Base-by-base conservation (phyloP, 1,139 yeast genomes). In the Saccharomyces hybrid region DNA sequence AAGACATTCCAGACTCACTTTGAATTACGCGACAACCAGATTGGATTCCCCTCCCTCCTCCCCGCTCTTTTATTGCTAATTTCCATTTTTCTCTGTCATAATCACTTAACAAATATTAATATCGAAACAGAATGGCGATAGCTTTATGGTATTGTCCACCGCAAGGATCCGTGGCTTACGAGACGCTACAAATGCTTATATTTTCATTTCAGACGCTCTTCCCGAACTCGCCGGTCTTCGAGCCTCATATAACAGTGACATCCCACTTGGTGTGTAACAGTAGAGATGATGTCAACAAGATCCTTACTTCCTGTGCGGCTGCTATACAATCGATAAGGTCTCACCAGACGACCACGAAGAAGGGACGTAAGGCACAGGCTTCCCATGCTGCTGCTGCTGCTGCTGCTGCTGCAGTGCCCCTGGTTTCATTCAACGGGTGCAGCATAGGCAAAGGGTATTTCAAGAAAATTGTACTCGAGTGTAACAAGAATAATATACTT, bases 121-220 rank as follows among this genome's bases (percentile, higher is more conserved):
- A 51, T 41, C 9, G 38, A 47, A 7, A 44, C 8, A 48, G 14
- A 26, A 67, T 67, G 71, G 61, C 66, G 9, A 67, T 83, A 53
- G 82, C 95, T 55, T 74, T 88, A 55, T 88, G 96, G 95, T 80
- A 85, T 50, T 82, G 85, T 69, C 96, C 96, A 3, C 79, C 75
- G 55, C 75, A 75, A 27, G 79, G 78, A 52, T 72, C 84, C 2
- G 77, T 77, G 47, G 71, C 83, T 23, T 69, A 79, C 62, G 88
- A 84, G 56, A 81, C 83, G 52, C 68, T 87, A 48, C 71, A 74
- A 31, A 80, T 86, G 26, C 73, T 86, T 47, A 84, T 85, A 72
- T 73, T 79, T 27, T 84, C 91, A 7, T 69, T 88, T 48, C 79
- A 79, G 54, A 85, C 93, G 1, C 71, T 86, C 23, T 85, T 87